phyloP scores from a whole-genome alignment of 169 alveolate genomes.

The Pseudocohnilembus persalinus region DNA sequence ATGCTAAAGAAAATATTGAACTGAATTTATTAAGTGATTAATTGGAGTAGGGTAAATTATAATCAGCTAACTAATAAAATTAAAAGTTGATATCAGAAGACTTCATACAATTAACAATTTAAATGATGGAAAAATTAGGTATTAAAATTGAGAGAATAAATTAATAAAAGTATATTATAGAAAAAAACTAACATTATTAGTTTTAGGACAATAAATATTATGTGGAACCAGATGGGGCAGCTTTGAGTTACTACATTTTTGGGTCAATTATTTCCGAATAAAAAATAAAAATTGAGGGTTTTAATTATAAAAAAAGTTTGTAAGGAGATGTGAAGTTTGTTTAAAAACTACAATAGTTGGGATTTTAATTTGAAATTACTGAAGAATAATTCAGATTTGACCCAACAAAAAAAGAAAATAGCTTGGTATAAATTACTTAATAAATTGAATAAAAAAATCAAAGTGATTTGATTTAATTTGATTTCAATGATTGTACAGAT shows the following conservation, averaged over 20 bases:
- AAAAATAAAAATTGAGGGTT: background rate
- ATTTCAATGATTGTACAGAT: constrained; percentile 42
- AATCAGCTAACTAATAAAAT: constrained; percentile 2
- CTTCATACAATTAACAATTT: constrained; percentile 35
- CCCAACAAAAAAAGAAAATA: background rate
- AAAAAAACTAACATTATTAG: background rate
- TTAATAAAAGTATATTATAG: background rate
- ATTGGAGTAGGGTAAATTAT: no score
- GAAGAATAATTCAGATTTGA: background rate
- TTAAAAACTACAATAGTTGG: constrained; percentile 26
- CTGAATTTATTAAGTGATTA: no score
- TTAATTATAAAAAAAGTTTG: background rate
- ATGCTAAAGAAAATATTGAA: constrained; percentile 17
- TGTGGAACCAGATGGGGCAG: constrained; percentile 53
- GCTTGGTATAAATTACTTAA: background rate
- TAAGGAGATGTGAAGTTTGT: constrained; percentile 44
- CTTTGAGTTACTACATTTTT: constrained; percentile 28
- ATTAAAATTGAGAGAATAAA: background rate
- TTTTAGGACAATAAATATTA: background rate
- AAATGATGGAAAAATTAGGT: constrained; percentile 32
- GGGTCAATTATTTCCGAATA: constrained; percentile 15
- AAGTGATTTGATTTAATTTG: background rate
- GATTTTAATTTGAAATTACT: background rate
- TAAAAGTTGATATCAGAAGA: constrained; percentile 19
- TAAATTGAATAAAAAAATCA: background rate